Base-by-base conservation (phyloP, 2,329 filamentous ascomycete genomes). In the Thielaviopsis populi region DNA sequence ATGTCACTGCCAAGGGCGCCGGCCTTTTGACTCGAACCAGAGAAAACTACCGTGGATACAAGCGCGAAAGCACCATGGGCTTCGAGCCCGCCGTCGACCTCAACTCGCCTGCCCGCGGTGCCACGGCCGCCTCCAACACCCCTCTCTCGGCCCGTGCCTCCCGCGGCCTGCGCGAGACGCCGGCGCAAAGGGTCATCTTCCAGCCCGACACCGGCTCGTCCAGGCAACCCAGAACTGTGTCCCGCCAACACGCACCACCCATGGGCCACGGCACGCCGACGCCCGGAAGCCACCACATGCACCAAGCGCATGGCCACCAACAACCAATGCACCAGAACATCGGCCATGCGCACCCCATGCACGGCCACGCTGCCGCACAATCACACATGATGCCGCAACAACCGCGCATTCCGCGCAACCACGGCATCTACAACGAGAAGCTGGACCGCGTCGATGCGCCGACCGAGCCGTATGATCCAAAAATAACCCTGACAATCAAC, bases 1-100 rank as follows among this genome's bases (percentile, higher is more conserved):
- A 91, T 53, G 88, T 89, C 15, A 92, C 89, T 7, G 91, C 90
- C 7, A 94, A 91, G 73, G 89, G 90, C 60, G 89, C 88, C 19
- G 82, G 85, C 42, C 78, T 96, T n/a, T 78, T 94, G 69, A 87
- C 81, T 11, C 83, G 91, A 61, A 95, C 89, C 0, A 71, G 88
- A 19, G 89, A 92, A 69, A 94, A 90, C 74, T 95, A 83, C 73
- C 73, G 77, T 71, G 72, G 75, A 69, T 56, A 73, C 76, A 75
- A 78, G 74, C 69, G 77, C 70, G 73, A 75, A 63, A 75, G 73
- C 68, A 75, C 73, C 68, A 80, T 83, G 68, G 79, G 82, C 61
- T 77, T 82, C 15, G 82, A 85, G 59, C 80, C 80, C 27, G 81
- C 83, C 30, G 81, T 79, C 1, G 81, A 84, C 68, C 82, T 85